Percentiles rank a stretch among this genome's conserved stretches.
phyloP scores from a whole-genome alignment of 345 rosid genomes.

The Trapa bicornis region DNA sequence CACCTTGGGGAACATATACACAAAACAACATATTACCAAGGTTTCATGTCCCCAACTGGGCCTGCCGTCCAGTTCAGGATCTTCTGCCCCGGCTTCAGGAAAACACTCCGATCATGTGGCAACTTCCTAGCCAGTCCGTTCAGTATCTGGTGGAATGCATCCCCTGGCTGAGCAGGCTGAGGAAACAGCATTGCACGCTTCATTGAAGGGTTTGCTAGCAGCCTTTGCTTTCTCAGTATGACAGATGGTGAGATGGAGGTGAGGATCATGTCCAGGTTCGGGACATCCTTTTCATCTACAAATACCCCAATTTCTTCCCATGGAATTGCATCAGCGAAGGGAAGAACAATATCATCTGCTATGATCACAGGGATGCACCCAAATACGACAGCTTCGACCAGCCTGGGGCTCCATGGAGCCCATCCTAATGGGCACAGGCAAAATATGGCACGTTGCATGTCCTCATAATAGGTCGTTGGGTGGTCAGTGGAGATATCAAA shows the following conservation, averaged over 20 bases:
- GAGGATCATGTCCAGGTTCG: constrained; percentile 62
- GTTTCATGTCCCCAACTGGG: constrained; percentile 70
- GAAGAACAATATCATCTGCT: constrained; percentile 88
- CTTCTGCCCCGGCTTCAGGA: constrained; percentile 48
- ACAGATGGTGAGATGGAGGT: constrained; percentile 70
- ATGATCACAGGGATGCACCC: constrained; percentile 97
- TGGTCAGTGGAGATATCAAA: constrained; percentile 95
- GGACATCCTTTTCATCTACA: constrained; percentile 79
- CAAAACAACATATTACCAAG: constrained; percentile 36
- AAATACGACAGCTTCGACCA: constrained; percentile 96
- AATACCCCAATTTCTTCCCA: constrained; percentile 97
- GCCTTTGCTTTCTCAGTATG: constrained; percentile 77
- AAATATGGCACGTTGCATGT: constrained; percentile 89
- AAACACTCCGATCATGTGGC: constrained; percentile 45
- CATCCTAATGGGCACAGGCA: constrained; percentile 93
- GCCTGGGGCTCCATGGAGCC: constrained; percentile 99
- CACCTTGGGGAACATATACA: neutral
- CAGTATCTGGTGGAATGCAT: constrained; percentile 89
- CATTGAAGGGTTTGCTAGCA: constrained; percentile 92
- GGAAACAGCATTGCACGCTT: constrained; percentile 89
- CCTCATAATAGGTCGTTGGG: constrained; percentile 90
- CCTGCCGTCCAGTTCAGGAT: constrained; percentile 84
- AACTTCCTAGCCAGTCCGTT: constrained; percentile 82
- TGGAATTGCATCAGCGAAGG: constrained; percentile 96
- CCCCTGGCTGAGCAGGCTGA: constrained; percentile 84